These are phyloP conservation scores for Xerophyta viscosa DNA, from an alignment of 106 monocot genomes.

Conservation along the genomic window DNA sequence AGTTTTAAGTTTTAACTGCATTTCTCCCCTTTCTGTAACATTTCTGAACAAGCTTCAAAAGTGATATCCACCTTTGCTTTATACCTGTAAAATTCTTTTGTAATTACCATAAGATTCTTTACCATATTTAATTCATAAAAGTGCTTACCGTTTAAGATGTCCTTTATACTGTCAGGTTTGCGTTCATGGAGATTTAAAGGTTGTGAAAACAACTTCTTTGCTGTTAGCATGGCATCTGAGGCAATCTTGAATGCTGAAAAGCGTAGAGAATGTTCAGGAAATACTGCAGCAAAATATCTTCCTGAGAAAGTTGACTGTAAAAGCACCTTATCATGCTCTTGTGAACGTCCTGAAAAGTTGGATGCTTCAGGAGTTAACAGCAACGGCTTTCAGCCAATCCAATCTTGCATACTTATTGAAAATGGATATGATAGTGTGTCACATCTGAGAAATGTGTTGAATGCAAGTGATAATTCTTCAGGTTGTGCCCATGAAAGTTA, in stretches of 20 bases:
- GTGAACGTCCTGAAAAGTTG: conserved; percentile 5
- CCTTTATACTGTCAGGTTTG: no score
- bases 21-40: no score
- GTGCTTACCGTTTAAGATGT: no score
- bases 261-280: background rate
- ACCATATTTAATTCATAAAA: no score
- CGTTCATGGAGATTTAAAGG: no score
- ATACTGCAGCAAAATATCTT: conserved; percentile 5
- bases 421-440: background rate
- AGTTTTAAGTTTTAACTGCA: no score
- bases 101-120: no score
- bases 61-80: no score
- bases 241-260: background rate
- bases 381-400: conserved; percentile 1
- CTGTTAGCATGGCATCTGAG: conserved; percentile 5
- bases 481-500: conserved; percentile 11
- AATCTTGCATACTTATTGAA: conserved; percentile 7
- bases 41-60: no score
- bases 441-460: background rate
- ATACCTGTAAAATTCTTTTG: no score
- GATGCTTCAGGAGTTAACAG: conserved; percentile 13
- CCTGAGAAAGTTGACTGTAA: conserved; percentile 10
- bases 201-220: background rate
- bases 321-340: conserved; percentile 14
- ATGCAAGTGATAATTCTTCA: conserved; percentile 10